Conservation (phyloP, 2,329 filamentous ascomycete species). For the Purpureocillium takamizusanense region DNA sequence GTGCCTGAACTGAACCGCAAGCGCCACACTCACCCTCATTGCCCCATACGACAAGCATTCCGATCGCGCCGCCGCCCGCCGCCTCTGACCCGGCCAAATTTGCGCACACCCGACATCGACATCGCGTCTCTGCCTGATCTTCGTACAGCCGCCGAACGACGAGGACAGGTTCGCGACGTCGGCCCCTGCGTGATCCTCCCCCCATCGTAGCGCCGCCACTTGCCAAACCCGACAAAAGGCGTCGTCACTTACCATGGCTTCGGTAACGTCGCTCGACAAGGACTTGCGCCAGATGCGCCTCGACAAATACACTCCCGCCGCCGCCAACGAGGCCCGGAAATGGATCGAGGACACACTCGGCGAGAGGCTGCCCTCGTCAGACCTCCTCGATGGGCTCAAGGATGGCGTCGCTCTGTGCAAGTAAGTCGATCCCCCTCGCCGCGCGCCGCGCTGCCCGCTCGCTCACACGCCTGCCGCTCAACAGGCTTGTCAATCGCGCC, state of each 20-base stretch:
- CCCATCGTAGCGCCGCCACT: no score
- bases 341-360: conserved; percentile 84
- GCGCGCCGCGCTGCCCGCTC: neutral
- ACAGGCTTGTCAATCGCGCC: conserved; percentile 75
- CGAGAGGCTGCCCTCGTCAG: conserved; percentile 60
- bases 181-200: no score
- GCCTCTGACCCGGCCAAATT: no score
- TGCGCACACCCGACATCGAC: neutral
- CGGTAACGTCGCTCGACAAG: conserved; percentile 86
- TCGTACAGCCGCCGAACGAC: no score
- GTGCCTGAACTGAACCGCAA: no score
- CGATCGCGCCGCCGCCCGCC: no score
- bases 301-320: conserved; percentile 84
- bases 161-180: no score
- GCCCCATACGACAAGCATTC: conserved; percentile 1
- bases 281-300: conserved; percentile 90
- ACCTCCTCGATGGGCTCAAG: conserved; percentile 78
- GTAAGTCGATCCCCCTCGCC: conserved; percentile 37
- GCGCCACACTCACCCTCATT: no score
- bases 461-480: conserved; percentile 7
- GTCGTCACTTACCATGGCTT: conserved; percentile 59
- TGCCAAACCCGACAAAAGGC: no score
- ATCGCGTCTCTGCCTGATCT: no score
- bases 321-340: conserved; percentile 70
- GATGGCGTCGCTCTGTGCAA: conserved; percentile 91